Evolutionary conservation across 495 filamentous ascomycete genomes (phyloP), one percentile per base, ranked within the genome.

Genomic region (Bryoglossum gracile): DNA sequence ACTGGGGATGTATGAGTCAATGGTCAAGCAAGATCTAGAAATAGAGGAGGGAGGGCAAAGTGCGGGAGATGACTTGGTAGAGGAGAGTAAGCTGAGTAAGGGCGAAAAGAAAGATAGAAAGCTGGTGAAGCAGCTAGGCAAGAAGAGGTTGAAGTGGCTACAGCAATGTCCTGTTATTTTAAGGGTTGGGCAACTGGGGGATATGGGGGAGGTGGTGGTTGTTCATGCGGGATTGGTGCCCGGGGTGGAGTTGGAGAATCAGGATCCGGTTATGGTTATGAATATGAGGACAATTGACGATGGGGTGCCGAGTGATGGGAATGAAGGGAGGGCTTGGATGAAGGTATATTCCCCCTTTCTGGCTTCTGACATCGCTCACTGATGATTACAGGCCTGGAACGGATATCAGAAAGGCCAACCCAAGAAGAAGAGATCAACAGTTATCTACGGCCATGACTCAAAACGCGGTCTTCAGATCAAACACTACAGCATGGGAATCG

Each of bases 401-500:
- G 70, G 77, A 38, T 69, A 78, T 48, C 75, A 81, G 57, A 63
- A 58, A 21, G 24, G 13, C 13, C 51, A 57, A 3, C 48, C 51
- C 10, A 49, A 52, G 21, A 37, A 57, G 6, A 24, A 61, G 8
- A 62, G 63, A 17, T 46, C 57, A 35, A 83, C 83, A 16, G 74
- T 75, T 2, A 78, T 92, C 39, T 98, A 95, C 60, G 92, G 91
- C 3, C 92, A 98, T 60, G 86, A 97, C 62, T 76, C 87, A 32
- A 79, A 78, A 33, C 62, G 67, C 0, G 87, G 86, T 0, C 72
- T 94, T 14, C 78, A 83, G 33, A 63, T 86, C 5, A 64, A 75
- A 36, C 66, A 66, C 24, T 94, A 89, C 61, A 83, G 82, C 34
- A 88, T 87, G 59, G 92, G 92, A 1, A 69, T 98, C 17, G 92